Percentiles rank a stretch among this genome's conserved stretches.
These are phyloP conservation scores for Monosporozyma servazzii DNA, from an alignment of 805 yeast genomes.

Conservation along the genomic window DNA sequence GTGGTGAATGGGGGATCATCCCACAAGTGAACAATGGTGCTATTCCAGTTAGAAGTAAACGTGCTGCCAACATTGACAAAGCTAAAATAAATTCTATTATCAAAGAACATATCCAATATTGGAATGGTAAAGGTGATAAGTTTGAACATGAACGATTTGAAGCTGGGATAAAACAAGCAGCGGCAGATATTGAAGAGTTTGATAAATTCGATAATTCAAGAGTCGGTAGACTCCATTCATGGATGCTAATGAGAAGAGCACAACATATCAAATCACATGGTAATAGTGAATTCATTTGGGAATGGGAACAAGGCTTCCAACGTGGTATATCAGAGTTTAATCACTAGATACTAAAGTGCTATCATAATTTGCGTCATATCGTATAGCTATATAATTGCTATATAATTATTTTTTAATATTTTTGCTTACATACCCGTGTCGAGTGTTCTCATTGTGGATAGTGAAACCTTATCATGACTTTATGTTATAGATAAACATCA, in stretches of 20 bases:
- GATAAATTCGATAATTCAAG: constrained; percentile 58
- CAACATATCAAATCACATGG: constrained; percentile 58
- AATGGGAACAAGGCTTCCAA: constrained; percentile 80
- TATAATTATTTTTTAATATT: too few relatives aligned
- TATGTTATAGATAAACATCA: too few relatives aligned
- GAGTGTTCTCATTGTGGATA: too few relatives aligned
- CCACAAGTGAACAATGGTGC: constrained; percentile 65
- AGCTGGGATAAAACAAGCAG: constrained; percentile 70
- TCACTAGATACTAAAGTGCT: not conserved
- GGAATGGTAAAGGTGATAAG: constrained; percentile 50
- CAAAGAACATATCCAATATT: constrained; percentile 51
- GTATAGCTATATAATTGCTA: not conserved
- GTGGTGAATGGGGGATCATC: constrained; percentile 93
- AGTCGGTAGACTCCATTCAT: constrained; percentile 64
- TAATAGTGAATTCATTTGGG: constrained; percentile 58
- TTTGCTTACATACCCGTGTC: too few relatives aligned
- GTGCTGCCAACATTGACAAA: constrained; percentile 27
- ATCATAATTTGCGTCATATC: not conserved
- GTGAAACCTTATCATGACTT: too few relatives aligned
- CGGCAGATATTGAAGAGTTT: constrained; percentile 66
- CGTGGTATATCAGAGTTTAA: constrained; percentile 40
- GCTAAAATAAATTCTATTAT: constrained; percentile 21
- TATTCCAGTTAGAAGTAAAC: constrained; percentile 29
- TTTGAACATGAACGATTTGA: constrained; percentile 76
- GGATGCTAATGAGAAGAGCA: constrained; percentile 51